Conservation (phyloP, 768 basidiomycete species). For the Termitomyces sp. region DNA sequence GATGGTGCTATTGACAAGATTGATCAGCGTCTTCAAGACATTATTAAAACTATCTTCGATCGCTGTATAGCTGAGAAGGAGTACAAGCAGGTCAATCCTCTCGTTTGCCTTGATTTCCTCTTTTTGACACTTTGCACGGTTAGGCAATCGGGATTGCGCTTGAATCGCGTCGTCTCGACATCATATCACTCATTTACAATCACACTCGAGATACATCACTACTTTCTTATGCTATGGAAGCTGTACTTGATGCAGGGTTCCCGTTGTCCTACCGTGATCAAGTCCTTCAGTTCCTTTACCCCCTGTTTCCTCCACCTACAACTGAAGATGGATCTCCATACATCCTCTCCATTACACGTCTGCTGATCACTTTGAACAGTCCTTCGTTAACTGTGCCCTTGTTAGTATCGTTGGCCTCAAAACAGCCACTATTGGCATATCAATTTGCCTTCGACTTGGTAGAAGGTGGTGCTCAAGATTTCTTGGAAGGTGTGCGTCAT, state of each 20-base stretch:
- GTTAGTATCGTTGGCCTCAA: slow-evolving; percentile 63
- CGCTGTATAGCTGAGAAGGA: slow-evolving; percentile 86
- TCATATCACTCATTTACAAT: slow-evolving; percentile 74
- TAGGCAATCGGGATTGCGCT: slow-evolving; percentile 95
- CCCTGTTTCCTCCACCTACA: slow-evolving; percentile 78
- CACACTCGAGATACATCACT: slow-evolving; percentile 71
- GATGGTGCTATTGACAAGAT: slow-evolving; percentile 51
- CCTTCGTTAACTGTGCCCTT: slow-evolving; percentile 74
- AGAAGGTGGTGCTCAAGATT: slow-evolving; percentile 92
- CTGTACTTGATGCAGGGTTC: slow-evolving; percentile 85
- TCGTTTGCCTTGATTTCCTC: slow-evolving; percentile 7
- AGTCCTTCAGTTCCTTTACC: slow-evolving; percentile 72
- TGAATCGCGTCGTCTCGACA: slow-evolving; percentile 83
- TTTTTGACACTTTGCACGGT: background rate
- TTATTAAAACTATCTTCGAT: slow-evolving; percentile 87
- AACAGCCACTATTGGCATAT: slow-evolving; percentile 77
- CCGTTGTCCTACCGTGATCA: slow-evolving; percentile 81
- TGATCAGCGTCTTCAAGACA: slow-evolving; percentile 72
- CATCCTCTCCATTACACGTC: slow-evolving; percentile 77
- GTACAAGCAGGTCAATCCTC: slow-evolving; percentile 72
- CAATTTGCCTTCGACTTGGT: slow-evolving; percentile 95
- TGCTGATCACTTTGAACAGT: slow-evolving; percentile 85
- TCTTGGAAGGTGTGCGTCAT: slow-evolving; percentile 69
- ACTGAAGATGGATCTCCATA: slow-evolving; percentile 71
- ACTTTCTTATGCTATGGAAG: slow-evolving; percentile 88